phyloP scores from a whole-genome alignment of 2,329 filamentous ascomycete genomes.

The Pseudogymnoascus sp. region DNA sequence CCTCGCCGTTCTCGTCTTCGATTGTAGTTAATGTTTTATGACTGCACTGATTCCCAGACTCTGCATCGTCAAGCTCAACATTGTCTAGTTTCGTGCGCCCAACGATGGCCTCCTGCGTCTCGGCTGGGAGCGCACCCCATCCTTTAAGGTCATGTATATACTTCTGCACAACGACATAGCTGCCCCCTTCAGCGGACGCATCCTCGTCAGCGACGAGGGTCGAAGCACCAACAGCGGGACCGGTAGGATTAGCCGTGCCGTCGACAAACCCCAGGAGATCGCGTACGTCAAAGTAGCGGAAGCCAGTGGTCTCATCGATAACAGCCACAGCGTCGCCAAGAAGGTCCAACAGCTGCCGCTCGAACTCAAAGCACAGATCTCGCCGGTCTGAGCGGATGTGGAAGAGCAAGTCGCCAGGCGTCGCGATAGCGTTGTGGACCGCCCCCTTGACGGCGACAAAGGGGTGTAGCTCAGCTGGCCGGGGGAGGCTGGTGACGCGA shows the following conservation, averaged over 20 bases:
- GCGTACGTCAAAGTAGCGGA: slow-evolving; percentile 53
- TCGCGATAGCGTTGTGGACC: slow-evolving; percentile 46
- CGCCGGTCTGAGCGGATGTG: slow-evolving; percentile 51
- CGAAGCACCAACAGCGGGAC: slow-evolving; percentile 35
- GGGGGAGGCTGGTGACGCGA: slow-evolving; percentile 35
- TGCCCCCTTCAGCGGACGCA: slow-evolving; percentile 37
- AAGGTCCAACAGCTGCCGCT: slow-evolving; percentile 44
- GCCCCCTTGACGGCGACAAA: slow-evolving; percentile 42
- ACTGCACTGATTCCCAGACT: slow-evolving; percentile 38
- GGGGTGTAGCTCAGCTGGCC: slow-evolving; percentile 45
- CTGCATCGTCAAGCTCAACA: slow-evolving; percentile 47
- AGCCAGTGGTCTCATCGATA: slow-evolving; percentile 47
- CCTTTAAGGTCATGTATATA: slow-evolving; percentile 45
- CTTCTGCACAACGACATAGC: slow-evolving; percentile 54
- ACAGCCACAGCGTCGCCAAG: slow-evolving; percentile 42
- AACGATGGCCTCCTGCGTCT: slow-evolving; percentile 49
- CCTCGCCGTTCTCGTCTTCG: slow-evolving; percentile 41
- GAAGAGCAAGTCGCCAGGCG: slow-evolving; percentile 50
- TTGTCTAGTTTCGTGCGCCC: slow-evolving; percentile 53
- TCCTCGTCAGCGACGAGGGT: slow-evolving; percentile 40
- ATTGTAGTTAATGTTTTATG: slow-evolving; percentile 51
- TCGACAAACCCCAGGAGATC: slow-evolving; percentile 55
- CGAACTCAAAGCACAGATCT: slow-evolving; percentile 53
- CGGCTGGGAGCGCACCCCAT: slow-evolving; percentile 41
- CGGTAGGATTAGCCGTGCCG: slow-evolving; percentile 52